Evolutionary conservation across 106 monocot genomes (phyloP).

Genomic region (Acorus calamus): DNA sequence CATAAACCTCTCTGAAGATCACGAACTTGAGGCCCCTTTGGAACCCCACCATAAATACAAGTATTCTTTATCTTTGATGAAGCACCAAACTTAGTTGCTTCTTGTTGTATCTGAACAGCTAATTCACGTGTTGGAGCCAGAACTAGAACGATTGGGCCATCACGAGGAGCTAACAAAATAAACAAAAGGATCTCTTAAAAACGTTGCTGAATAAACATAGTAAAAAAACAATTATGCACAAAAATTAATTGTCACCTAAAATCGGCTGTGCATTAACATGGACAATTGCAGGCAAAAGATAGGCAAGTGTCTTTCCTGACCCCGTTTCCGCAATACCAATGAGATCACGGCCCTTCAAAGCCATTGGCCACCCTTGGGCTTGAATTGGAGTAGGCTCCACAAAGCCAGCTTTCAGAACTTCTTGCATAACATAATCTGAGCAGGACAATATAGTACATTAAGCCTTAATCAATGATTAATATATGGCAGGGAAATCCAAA

Average conservation of each 20-base stretch:
- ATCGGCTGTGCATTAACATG: constrained; percentile 99
- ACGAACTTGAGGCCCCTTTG: constrained; percentile 94
- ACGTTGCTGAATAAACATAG: background rate
- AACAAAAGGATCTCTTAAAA: background rate
- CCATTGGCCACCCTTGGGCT: constrained; percentile 99
- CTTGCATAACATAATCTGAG: constrained; percentile 92
- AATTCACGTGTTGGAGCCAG: constrained; percentile 94
- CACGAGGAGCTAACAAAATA: constrained; percentile 60
- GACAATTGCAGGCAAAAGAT: constrained; percentile 88
- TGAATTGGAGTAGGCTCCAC: constrained; percentile 96
- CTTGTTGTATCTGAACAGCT: constrained; percentile 97
- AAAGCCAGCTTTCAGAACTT: constrained; percentile 88
- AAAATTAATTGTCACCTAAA: constrained; percentile 42
- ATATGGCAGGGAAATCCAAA: background rate
- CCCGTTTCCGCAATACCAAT: constrained; percentile 99
- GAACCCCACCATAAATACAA: constrained; percentile 99
- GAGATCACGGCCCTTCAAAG: constrained; percentile 91
- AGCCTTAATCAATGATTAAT: background rate
- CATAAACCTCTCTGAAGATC: constrained; percentile 92
- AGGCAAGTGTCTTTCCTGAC: constrained; percentile 93
- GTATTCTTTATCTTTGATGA: constrained; percentile 96
- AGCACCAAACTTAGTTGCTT: constrained; percentile 87
- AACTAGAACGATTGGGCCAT: constrained; percentile 94
- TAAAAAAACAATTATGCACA: background rate
- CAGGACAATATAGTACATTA: constrained; percentile 5